A percentile compares a stretch with the other conserved stretches of the same genome.
Evolutionary conservation across 768 basidiomycete genomes (phyloP).

Genomic region (Clavulina sp.): DNA sequence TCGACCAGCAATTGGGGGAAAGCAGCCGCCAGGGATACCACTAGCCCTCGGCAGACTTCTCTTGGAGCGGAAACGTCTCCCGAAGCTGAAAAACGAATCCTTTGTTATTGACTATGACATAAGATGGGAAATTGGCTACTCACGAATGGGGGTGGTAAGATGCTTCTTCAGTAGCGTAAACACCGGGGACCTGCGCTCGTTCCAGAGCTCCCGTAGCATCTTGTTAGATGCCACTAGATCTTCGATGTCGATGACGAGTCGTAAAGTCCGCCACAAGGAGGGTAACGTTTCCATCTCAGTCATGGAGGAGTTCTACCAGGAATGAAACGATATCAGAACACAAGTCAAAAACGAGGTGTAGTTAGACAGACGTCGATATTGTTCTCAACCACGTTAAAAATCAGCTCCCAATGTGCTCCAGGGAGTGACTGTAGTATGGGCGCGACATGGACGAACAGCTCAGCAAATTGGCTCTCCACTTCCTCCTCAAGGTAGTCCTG

Average conservation of each 20-base stretch:
- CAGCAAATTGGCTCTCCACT: conserved; percentile 59
- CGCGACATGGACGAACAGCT: conserved; percentile 55
- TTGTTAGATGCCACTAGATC: conserved; percentile 62
- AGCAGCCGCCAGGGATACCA: conserved; percentile 49
- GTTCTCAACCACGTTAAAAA: conserved; percentile 76
- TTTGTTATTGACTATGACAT: background rate
- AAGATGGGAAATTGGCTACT: conserved; percentile 12
- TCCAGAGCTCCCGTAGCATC: conserved; percentile 50
- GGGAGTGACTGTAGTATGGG: conserved; percentile 77
- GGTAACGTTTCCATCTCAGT: conserved; percentile 41
- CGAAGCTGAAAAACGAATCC: conserved; percentile 8
- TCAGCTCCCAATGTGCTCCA: conserved; percentile 84
- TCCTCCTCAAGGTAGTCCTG: conserved; percentile 55
- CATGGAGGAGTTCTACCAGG: conserved; percentile 36
- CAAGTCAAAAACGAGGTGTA: background rate
- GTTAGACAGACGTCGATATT: conserved; percentile 56
- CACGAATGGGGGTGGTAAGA: conserved; percentile 37
- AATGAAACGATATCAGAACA: background rate
- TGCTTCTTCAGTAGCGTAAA: conserved; percentile 45
- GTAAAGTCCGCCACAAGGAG: conserved; percentile 49
- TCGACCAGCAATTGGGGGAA: conserved; percentile 50
- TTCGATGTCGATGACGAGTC: conserved; percentile 46
- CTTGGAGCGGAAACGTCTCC: conserved; percentile 34
- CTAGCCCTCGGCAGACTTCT: conserved; percentile 46
- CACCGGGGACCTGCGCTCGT: conserved; percentile 32